Evolutionary conservation across 805 yeast species (phyloP).

Genomic region (Pichia insulana): DNA sequence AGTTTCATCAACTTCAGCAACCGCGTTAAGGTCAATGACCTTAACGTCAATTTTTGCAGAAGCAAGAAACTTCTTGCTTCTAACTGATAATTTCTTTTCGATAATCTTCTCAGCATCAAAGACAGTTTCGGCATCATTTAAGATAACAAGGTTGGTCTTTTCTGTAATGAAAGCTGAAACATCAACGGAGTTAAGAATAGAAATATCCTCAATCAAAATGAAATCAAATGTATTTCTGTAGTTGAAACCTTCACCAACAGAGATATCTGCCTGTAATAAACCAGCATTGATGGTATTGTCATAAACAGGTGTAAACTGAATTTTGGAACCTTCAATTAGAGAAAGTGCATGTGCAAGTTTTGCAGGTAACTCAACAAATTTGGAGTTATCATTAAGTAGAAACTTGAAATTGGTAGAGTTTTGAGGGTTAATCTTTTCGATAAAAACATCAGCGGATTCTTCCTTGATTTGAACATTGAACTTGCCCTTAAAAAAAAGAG

Average conservation of each 20-base stretch:
- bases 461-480: conserved; percentile 39
- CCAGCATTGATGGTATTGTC: conserved; percentile 75
- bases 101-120: conserved; percentile 37
- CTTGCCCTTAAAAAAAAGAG: conserved; percentile 47
- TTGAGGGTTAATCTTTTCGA: conserved; percentile 21
- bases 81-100: conserved; percentile 44
- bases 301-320: conserved; percentile 53
- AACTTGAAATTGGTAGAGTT: conserved; percentile 41
- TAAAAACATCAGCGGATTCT: conserved; percentile 30
- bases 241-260: conserved; percentile 17
- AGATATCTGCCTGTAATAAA: conserved; percentile 57
- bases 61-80: conserved; percentile 44
- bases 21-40: conserved; percentile 51
- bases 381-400: conserved; percentile 64
- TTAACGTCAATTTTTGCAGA: conserved; percentile 44
- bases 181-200: conserved; percentile 49
- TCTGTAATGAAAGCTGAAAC: conserved; percentile 50
- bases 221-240: conserved; percentile 53
- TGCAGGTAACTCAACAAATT: conserved; percentile 46
- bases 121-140: conserved; percentile 27
- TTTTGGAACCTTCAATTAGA: conserved; percentile 43
- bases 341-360: conserved; percentile 64
- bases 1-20: conserved; percentile 63
- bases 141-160: conserved; percentile 48
- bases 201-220: conserved; percentile 52